These are phyloP conservation scores for Mycena haematopus DNA, from an alignment of 768 basidiomycete genomes.

Conservation along the genomic window DNA sequence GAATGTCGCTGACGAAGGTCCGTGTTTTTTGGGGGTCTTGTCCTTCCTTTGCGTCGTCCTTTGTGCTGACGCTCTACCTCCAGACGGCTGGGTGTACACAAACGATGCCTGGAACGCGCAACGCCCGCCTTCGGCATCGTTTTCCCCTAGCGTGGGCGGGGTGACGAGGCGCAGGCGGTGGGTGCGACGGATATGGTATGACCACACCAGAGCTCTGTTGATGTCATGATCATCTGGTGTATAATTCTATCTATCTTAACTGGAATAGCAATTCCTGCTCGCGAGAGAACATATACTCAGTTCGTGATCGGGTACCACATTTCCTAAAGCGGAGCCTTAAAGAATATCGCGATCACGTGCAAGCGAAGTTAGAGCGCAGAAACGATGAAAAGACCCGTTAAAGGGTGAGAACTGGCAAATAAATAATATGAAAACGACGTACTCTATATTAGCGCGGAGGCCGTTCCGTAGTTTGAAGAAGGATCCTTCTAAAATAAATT, in stretches of 20 bases:
- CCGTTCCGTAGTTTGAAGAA: no score
- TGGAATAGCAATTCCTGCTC: no score
- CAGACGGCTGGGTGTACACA: slow-evolving; percentile 85
- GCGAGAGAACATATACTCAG: no score
- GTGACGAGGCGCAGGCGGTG: slow-evolving; percentile 75
- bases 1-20: slow-evolving; percentile 36
- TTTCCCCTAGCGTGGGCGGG: slow-evolving; percentile 46
- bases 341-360: no score
- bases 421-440: no score
- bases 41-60: background rate
- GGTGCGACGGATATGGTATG: slow-evolving; percentile 72
- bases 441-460: no score
- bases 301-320: no score
- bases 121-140: slow-evolving; percentile 40
- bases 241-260: background rate
- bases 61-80: background rate
- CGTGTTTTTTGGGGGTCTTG: slow-evolving; percentile 8
- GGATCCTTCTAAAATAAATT: background rate
- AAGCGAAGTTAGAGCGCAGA: no score
- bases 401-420: no score
- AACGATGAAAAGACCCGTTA: no score
- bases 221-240: background rate
- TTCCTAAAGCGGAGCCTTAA: no score
- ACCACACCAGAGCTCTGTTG: slow-evolving; percentile 31
- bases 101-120: slow-evolving; percentile 77